Percentiles rank a stretch among this genome's conserved stretches.
These are phyloP conservation scores for Plasmodium reichenowi DNA, from an alignment of 169 alveolate genomes.

Conservation along the genomic window DNA sequence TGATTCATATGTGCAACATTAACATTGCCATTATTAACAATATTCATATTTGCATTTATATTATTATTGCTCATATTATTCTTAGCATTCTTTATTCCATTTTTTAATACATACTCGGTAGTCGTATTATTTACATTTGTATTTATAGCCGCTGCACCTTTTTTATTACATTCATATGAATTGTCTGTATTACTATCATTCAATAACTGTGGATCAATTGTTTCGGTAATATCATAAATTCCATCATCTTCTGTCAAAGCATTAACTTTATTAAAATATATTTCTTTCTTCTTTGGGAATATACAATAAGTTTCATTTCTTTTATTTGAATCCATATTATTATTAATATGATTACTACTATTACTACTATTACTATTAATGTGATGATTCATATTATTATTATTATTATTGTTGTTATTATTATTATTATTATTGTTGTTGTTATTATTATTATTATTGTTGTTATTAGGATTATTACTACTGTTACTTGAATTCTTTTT, in stretches of 20 bases:
- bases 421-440: background rate
- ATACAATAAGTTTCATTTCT: conserved; percentile 49
- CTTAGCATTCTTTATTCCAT: background rate
- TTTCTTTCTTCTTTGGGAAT: conserved; percentile 50
- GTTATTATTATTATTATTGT: background rate
- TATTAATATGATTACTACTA: background rate
- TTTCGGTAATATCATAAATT: conserved; percentile 14
- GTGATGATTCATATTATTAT: background rate
- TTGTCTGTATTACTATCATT: conserved; percentile 37
- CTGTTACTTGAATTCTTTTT: conserved; percentile 14
- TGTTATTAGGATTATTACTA: background rate
- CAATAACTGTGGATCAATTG: conserved; percentile 13
- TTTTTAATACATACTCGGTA: too few species aligned
- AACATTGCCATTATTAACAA: background rate
- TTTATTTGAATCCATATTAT: conserved; percentile 2
- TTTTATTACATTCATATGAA: conserved; percentile 19
- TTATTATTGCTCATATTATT: background rate
- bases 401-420: background rate
- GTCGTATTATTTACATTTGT: background rate
- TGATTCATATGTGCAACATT: conserved; percentile 1
- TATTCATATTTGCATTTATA: conserved; percentile 17
- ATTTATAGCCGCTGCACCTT: background rate
- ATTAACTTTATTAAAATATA: conserved; percentile 26
- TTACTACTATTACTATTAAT: background rate
- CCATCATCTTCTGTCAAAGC: conserved; percentile 39